These are phyloP conservation scores for Pythium phragmiticola DNA, from an alignment of 352 stramenopile genomes.

Conservation along the genomic window DNA sequence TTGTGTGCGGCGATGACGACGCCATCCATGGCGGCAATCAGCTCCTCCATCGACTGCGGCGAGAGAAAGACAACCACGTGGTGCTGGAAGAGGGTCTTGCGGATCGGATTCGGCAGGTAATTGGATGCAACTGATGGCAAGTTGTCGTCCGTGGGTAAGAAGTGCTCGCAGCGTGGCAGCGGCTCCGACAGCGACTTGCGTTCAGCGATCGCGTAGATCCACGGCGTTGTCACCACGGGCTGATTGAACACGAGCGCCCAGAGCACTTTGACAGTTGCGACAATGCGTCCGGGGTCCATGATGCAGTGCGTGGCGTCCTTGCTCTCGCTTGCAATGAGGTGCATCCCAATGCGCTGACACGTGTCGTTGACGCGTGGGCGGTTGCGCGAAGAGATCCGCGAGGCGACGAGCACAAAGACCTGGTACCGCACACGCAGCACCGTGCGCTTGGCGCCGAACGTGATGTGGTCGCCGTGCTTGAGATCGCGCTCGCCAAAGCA, in stretches of 20 bases:
- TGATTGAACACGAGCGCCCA: constrained; percentile 87
- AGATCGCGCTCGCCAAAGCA: constrained; percentile 44
- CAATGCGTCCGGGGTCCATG: constrained; percentile 77
- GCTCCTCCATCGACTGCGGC: constrained; percentile 72
- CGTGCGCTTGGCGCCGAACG: constrained; percentile 82
- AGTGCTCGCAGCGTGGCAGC: constrained; percentile 75
- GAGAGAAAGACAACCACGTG: constrained; percentile 75
- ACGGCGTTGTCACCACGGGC: constrained; percentile 75
- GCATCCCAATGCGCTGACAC: constrained; percentile 81
- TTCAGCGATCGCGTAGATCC: constrained; percentile 76
- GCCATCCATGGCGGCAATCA: constrained; percentile 74
- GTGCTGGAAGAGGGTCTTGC: constrained; percentile 72
- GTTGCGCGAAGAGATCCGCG: constrained; percentile 60
- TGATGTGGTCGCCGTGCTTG: constrained; percentile 70
- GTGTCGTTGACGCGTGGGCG: constrained; percentile 65
- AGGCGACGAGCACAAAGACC: constrained; percentile 76
- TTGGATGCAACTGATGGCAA: constrained; percentile 57
- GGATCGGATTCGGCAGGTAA: constrained; percentile 73
- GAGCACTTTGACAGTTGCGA: constrained; percentile 84
- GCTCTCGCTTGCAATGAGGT: constrained; percentile 54
- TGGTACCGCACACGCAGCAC: constrained; percentile 81
- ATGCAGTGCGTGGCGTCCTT: constrained; percentile 82
- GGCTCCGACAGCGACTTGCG: constrained; percentile 73
- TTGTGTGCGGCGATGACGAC: constrained; percentile 65
- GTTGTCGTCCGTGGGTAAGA: constrained; percentile 56